These are phyloP conservation scores for Eucalyptus marginata DNA, from an alignment of 345 rosid genomes.

Conservation along the genomic window DNA sequence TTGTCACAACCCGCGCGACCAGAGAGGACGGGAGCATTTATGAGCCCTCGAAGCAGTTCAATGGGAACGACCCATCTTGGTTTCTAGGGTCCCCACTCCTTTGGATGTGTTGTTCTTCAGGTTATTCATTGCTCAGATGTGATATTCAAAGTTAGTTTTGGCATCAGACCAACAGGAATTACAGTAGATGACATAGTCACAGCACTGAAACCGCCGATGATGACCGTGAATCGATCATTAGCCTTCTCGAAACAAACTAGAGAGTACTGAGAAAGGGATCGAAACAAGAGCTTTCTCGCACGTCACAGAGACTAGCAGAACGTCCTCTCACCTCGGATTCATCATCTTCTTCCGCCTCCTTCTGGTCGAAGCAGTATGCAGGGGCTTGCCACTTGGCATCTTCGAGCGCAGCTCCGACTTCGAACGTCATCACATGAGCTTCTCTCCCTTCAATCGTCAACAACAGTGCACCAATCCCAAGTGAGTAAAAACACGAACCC, in stretches of 20 bases:
- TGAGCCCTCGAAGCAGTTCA: neutral
- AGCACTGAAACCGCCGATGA: neutral
- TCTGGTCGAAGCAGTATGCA: constrained; percentile 28
- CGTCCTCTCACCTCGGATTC: neutral
- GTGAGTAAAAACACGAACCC: neutral
- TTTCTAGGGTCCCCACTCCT: neutral
- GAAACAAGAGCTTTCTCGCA: neutral
- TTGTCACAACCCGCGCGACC: neutral
- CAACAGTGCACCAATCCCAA: neutral
- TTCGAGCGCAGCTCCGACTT: constrained; percentile 49
- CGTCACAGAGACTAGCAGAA: neutral
- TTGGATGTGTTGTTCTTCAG: neutral
- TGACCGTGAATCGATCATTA: neutral
- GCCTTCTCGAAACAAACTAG: neutral
- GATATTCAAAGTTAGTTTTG: neutral
- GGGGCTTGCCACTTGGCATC: constrained; percentile 63
- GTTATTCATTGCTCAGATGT: neutral
- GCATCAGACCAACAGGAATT: neutral
- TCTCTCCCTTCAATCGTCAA: constrained; percentile 29
- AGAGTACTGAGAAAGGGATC: neutral
- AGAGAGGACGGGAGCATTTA: neutral
- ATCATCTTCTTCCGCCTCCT: neutral
- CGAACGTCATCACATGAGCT: constrained; percentile 55
- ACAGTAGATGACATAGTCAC: neutral
- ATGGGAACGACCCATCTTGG: neutral